These are phyloP conservation scores for Russula compacta DNA, from an alignment of 768 basidiomycete genomes.

Conservation along the genomic window DNA sequence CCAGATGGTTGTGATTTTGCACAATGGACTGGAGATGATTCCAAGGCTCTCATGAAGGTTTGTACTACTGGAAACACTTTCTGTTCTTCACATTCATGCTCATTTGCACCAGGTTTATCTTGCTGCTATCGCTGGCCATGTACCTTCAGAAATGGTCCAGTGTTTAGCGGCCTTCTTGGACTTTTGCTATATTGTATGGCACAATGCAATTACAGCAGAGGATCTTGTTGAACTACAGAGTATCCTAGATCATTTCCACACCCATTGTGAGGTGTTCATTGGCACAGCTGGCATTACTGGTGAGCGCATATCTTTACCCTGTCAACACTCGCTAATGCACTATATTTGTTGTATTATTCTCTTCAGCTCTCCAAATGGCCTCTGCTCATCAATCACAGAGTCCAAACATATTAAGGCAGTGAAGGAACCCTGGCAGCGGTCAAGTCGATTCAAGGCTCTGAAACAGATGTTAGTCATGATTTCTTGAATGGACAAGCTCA, in stretches of 20 bases:
- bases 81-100: not conserved
- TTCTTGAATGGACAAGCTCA: not conserved
- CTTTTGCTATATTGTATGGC: not conserved
- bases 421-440: not conserved
- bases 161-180: not conserved
- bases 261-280: not conserved
- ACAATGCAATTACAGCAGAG: no score
- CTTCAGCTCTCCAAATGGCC: not conserved
- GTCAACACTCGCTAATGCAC: not conserved
- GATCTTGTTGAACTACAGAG: no score
- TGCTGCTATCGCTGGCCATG: no score
- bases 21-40: constrained; percentile 33
- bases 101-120: no score
- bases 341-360: not conserved
- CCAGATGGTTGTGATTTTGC: constrained; percentile 15
- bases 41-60: constrained; percentile 31
- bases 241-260: not conserved
- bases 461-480: not conserved
- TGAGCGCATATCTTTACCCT: not conserved
- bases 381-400: not conserved
- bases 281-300: not conserved
- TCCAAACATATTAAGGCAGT: not conserved
- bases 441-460: not conserved
- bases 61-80: not conserved
- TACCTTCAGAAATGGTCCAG: no score